These are phyloP conservation scores for Coniferiporia sulphurascens DNA, from an alignment of 1,284 basidiomycete species.

Conservation along the genomic window DNA sequence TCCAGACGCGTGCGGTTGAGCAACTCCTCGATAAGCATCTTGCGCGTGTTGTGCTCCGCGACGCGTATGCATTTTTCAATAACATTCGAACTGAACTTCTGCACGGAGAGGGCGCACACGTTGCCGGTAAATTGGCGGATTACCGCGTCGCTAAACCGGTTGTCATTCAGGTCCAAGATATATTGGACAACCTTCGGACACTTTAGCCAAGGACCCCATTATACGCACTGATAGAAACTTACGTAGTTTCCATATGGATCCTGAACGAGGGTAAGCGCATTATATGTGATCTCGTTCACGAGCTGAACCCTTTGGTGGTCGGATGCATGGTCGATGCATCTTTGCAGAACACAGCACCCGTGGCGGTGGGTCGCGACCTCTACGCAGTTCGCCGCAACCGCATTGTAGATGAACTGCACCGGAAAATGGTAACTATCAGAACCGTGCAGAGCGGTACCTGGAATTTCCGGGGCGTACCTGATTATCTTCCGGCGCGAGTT, in stretches of 20 bases:
- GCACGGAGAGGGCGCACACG: constrained; percentile 95
- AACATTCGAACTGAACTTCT: constrained; percentile 97
- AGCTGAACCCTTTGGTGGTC: constrained; percentile 94
- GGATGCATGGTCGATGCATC: constrained; percentile 98
- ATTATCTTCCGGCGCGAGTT: constrained; percentile 96
- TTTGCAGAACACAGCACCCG: constrained; percentile 97
- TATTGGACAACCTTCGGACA: constrained; percentile 82
- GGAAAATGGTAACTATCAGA: constrained; percentile 4
- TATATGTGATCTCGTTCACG: constrained; percentile 98
- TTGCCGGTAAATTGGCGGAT: constrained; percentile 98
- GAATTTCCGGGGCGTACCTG: constrained; percentile 50
- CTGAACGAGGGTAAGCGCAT: constrained; percentile 95
- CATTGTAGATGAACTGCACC: constrained; percentile 99
- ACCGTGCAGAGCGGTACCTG: constrained; percentile 13
- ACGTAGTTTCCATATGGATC: constrained; percentile 98
- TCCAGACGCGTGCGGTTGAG: constrained; percentile 93
- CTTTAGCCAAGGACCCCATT: constrained; percentile 1
- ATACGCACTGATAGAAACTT: constrained; percentile 29
- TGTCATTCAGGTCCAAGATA: constrained; percentile 96
- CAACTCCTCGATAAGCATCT: constrained; percentile 93
- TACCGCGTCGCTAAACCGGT: constrained; percentile 94
- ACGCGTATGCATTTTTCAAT: constrained; percentile 98
- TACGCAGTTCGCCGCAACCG: constrained; percentile 97
- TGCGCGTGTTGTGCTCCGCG: constrained; percentile 90
- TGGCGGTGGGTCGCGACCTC: constrained; percentile 99